Evolutionary conservation across 2,329 filamentous ascomycete species (phyloP).

Genomic region (Ampelomyces quisqualis): DNA sequence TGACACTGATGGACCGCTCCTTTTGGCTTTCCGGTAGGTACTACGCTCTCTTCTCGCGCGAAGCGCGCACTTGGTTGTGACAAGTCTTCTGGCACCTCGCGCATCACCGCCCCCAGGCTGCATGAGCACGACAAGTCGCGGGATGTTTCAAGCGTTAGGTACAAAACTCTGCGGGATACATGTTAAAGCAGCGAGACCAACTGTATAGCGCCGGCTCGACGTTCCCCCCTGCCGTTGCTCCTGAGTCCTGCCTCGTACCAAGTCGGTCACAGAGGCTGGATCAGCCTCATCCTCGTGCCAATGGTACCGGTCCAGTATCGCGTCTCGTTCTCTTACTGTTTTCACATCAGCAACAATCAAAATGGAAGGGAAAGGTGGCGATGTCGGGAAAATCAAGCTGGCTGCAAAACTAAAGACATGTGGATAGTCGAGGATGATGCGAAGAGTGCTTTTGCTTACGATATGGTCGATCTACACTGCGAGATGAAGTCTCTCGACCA

Average conservation of each 20-base stretch:
- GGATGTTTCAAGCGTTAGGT: background rate
- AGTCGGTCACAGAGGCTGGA: conserved; percentile 1
- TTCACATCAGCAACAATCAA: no score
- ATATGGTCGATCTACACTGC: background rate
- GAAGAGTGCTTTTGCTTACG: conserved; percentile 6
- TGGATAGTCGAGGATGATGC: conserved; percentile 1
- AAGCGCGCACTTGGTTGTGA: background rate
- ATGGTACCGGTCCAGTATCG: conserved; percentile 1
- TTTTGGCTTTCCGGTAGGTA: background rate
- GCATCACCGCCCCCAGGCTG: conserved; percentile 4
- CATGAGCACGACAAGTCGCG: conserved; percentile 1
- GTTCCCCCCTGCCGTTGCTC: background rate
- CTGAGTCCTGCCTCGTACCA: background rate
- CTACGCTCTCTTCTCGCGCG: conserved; percentile 1
- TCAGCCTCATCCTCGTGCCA: conserved; percentile 4
- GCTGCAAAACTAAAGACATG: background rate
- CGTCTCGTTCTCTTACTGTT: background rate
- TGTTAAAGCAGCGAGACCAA: conserved; percentile 6
- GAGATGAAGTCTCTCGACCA: background rate
- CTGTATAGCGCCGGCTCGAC: conserved; percentile 1
- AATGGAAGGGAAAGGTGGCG: background rate
- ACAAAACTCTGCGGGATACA: background rate
- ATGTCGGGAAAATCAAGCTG: background rate
- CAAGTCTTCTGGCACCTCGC: background rate
- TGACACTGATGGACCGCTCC: no score